Evolutionary conservation across 495 filamentous ascomycete genomes (phyloP), one percentile per base, ranked within the genome.

Genomic region (Achaetomiella virescens): DNA sequence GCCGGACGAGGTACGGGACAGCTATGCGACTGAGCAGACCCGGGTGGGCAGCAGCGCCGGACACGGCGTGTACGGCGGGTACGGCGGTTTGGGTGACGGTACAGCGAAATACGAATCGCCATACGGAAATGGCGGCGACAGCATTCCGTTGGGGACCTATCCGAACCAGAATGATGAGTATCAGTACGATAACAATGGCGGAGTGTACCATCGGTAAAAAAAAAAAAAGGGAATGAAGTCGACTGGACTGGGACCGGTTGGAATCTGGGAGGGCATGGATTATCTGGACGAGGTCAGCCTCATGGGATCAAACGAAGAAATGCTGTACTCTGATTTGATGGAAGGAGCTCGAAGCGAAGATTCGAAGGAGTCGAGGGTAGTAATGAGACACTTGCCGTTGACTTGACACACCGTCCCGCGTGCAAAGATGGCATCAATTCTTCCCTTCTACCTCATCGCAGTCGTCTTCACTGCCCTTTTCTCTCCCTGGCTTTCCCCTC

Each of bases 11-110:
- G 57, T 76, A 41, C 65, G 70, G 44, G 46, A 58, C 25, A 75
- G 72, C 46, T 73, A 75, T 45, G 66, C 72, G 49, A 73, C 72
- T 21, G 74, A 75, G 52, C 55, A 64, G 52, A 75, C 67, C 17
- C 59, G 66, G 17, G 68, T 71, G 6, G 69, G 54, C 47, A 49
- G 54, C 37, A 61, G 59, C 14, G 15, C 17, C 17, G 47, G 37
- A 10, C 48, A 63, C 27, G 36, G 49, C 41, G 52, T 12, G 38
- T 48, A 38, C 5, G 18, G 31, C 29, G 53, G 54, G 12, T 59
- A 61, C 29, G 59, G 57, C 15, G 46, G 55, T 3, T 21, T 61
- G 47, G 54, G 55, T 21, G 25, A 50, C 21, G 41, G 21, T 41
- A 45, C 48, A 65, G 57, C 59, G n/a, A 71, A 71, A 55, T 65